phyloP scores from a whole-genome alignment of 495 filamentous ascomycete genomes.

The Tuber aestivum region DNA sequence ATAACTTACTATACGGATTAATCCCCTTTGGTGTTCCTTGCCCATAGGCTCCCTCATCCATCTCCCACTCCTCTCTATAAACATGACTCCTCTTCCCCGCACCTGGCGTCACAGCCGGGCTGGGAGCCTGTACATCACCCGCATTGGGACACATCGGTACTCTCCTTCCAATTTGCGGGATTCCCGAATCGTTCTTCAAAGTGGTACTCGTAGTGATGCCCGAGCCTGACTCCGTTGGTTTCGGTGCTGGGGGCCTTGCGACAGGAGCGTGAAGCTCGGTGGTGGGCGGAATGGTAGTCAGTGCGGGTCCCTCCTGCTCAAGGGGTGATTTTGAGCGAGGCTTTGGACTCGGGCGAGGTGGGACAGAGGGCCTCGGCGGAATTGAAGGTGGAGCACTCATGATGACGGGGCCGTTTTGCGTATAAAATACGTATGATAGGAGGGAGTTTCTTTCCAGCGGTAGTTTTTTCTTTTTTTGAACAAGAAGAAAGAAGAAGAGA shows the following conservation, averaged over 20 bases:
- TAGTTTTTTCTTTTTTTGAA: slow-evolving; percentile 4
- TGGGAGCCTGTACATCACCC: slow-evolving; percentile 94
- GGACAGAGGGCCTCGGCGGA: slow-evolving; percentile 58
- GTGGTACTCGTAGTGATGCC: neutral
- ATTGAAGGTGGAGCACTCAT: slow-evolving; percentile 56
- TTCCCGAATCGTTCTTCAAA: slow-evolving; percentile 51
- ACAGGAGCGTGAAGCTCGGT: slow-evolving; percentile 34
- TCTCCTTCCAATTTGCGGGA: slow-evolving; percentile 80
- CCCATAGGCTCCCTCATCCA: slow-evolving; percentile 41
- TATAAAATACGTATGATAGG: slow-evolving; percentile 9
- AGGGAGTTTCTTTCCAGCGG: slow-evolving; percentile 6
- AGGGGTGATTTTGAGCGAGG: slow-evolving; percentile 28
- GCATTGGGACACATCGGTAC: slow-evolving; percentile 93
- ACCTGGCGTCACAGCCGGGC: slow-evolving; percentile 71
- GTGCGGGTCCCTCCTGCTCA: slow-evolving; percentile 13
- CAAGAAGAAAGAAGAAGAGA: neutral
- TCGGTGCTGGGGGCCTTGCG: slow-evolving; percentile 49
- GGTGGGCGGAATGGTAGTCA: slow-evolving; percentile 26
- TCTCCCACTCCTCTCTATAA: slow-evolving; percentile 42
- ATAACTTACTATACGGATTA: slow-evolving; percentile 36
- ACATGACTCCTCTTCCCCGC: slow-evolving; percentile 57
- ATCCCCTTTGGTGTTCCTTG: slow-evolving; percentile 29
- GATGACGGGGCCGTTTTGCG: slow-evolving; percentile 27
- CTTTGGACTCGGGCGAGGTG: slow-evolving; percentile 25
- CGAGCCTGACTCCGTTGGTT: slow-evolving; percentile 38